Conservation (phyloP, 1,284 basidiomycete genomes). For the Afroboletus lepidellus region DNA sequence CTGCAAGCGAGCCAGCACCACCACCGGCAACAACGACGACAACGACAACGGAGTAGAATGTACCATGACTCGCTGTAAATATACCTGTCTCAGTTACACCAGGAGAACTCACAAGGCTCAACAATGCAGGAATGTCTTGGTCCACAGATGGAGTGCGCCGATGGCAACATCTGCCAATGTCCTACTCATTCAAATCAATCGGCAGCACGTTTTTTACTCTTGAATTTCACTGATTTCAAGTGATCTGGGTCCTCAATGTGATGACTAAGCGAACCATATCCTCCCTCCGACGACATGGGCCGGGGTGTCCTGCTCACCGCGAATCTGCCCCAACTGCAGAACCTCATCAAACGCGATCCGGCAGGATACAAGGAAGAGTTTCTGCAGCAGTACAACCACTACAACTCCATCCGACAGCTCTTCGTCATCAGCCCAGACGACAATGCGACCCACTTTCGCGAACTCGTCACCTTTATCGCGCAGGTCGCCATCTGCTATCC, state of each 20-base stretch:
- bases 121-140: too few species aligned
- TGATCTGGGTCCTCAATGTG: too few species aligned
- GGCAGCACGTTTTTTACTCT: too few species aligned
- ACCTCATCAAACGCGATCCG: constrained; percentile 95
- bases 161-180: too few species aligned
- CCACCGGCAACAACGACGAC: constrained; percentile 3
- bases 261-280: neutral
- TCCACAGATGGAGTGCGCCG: too few species aligned
- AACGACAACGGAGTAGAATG: constrained; percentile 1
- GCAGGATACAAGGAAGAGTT: constrained; percentile 94
- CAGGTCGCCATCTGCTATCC: constrained; percentile 91
- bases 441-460: constrained; percentile 78
- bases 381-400: constrained; percentile 98
- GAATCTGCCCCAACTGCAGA: constrained; percentile 84
- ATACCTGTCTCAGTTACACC: too few species aligned
- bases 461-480: constrained; percentile 83
- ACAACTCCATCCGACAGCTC: constrained; percentile 84
- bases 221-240: too few species aligned
- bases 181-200: too few species aligned
- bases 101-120: too few species aligned
- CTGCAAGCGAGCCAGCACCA: neutral
- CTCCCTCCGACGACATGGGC: constrained; percentile 36
- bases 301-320: constrained; percentile 66
- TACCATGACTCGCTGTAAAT: constrained; percentile 14
- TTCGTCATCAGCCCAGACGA: constrained; percentile 79